Evolutionary conservation across 2,329 filamentous ascomycete species (phyloP), one percentile per base, ranked within the genome.

Genomic region (Nannizzia gypsea): DNA sequence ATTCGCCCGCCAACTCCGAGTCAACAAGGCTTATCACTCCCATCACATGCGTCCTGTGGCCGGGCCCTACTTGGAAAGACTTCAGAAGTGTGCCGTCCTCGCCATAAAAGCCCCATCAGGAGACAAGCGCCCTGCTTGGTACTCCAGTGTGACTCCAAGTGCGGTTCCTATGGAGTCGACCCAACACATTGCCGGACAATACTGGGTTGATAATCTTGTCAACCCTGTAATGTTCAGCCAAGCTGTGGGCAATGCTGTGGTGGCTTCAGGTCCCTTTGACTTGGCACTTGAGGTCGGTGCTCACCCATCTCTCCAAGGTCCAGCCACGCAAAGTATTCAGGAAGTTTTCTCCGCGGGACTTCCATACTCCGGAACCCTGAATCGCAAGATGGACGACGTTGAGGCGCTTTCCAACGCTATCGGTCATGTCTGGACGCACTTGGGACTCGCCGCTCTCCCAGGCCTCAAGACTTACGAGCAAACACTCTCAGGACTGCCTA

Each of bases 11-110:
- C 54, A 6, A 26, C 54, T 31, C 13, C 17, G 8, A 50, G 58
- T 40, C 20, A 65, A 72, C 40, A 77, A 77, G 61, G 67, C 68
- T 0, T 69, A 69, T 57, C 68, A 69, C 58, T 68, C 67, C 6
- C 59, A 58, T 17, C 66, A 68, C 52, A 67, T 69, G 66, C 20
- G 58, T 9, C 13, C 48, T 2, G 57, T 65, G 8, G 61, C 64
- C 3, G 62, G 61, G 2, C 44, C 60, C 3, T 68, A 67, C 44
- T n/a, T 62, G 48, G 31, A 55, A 9, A 40, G 56, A 6, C 56
- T 62, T 36, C 31, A 5, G 31, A 34, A 34, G 11, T n/a, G n/a
- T n/a, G n/a, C n/a, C n/a, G n/a, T n/a, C n/a, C n/a, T n/a, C n/a
- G n/a, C n/a, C n/a, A n/a, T n/a, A n/a, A 6, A 6, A 6, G 6